Percentiles rank a stretch among this genome's conserved stretches.
Conservation (phyloP, 768 basidiomycete genomes). For the Dioszegia hungarica region DNA sequence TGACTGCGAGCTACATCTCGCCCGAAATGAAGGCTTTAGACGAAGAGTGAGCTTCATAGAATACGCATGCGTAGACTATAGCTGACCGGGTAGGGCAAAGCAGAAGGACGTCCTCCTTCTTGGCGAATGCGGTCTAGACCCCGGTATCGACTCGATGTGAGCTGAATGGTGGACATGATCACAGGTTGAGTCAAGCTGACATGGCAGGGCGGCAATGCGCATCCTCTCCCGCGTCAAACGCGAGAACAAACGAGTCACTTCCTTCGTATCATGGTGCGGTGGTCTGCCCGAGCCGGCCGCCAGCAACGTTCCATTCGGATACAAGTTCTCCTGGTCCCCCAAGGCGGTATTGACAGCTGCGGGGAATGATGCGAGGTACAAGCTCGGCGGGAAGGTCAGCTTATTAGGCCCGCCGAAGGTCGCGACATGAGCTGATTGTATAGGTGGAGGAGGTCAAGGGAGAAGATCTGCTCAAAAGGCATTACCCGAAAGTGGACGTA, state of each 20-base stretch:
- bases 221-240: constrained; percentile 58
- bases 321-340: constrained; percentile 93
- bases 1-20: constrained; percentile 89
- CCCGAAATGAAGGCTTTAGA: constrained; percentile 67
- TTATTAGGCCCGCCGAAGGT: not conserved
- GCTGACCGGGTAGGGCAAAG: constrained; percentile 54
- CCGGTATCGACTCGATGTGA: constrained; percentile 40
- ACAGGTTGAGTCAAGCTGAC: constrained; percentile 10
- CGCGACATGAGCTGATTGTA: not conserved
- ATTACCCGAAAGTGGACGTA: constrained; percentile 67
- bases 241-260: constrained; percentile 58
- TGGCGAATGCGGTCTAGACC: constrained; percentile 65
- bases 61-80: not conserved
- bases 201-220: constrained; percentile 65
- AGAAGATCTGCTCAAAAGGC: constrained; percentile 55
- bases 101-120: constrained; percentile 65
- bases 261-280: constrained; percentile 88
- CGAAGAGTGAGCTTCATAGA: constrained; percentile 54
- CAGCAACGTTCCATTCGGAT: constrained; percentile 63
- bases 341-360: constrained; percentile 78
- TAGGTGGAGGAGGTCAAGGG: constrained; percentile 54
- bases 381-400: constrained; percentile 58
- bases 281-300: constrained; percentile 76
- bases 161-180: not conserved
- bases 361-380: constrained; percentile 65